Base-by-base conservation (phyloP, 2,329 filamentous ascomycete species). In the Aspergillus novoparasiticus region DNA sequence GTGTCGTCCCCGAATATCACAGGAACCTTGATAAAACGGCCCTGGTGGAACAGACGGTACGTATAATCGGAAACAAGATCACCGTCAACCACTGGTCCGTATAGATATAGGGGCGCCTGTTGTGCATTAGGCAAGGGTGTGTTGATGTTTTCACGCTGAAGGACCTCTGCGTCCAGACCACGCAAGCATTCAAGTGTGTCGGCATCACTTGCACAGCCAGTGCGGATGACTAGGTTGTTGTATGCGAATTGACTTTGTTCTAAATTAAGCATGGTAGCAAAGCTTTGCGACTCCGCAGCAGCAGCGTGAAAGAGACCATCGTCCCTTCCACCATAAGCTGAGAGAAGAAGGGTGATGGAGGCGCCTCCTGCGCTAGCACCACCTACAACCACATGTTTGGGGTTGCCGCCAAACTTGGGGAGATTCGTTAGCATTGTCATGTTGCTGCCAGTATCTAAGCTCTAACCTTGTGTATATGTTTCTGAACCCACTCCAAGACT, bases 401-500 rank as follows among this genome's bases (percentile, higher is more conserved):
- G 88, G 67, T 93, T 80, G 28, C 90, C 90, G 4, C 90, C 90
- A 68, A 94, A 93, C 73, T 86, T 50, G 48, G 14, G 57, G 45
- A 63, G 51, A 41, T n/a, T 6, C 23, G 34, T 14, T 26, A n/a
- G 23, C 21, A 28, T 50, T 12, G 58, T 51, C 19, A 64, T 53
- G 39, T 19, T 23, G 32, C 6, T 26, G 30, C n/a, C 14, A 19
- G 14, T 48, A 21, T 10, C 21, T 3, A 45, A 19, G 11, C 16
- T 62, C 72, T 48, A 72, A 83, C 82, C 66, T 79, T 72, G 57
- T 70, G 66, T 48, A 93, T 90, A 74, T 92, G 79, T 34, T 85
- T 79, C 66, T 90, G 84, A 1, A 92, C 85, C 91, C 90, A 93
- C 64, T 89, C 74, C 16, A 93, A 75, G 0, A 86, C 88, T 71